These are phyloP conservation scores for Candida qinlingensis DNA, from an alignment of 805 yeast species.

Conservation along the genomic window DNA sequence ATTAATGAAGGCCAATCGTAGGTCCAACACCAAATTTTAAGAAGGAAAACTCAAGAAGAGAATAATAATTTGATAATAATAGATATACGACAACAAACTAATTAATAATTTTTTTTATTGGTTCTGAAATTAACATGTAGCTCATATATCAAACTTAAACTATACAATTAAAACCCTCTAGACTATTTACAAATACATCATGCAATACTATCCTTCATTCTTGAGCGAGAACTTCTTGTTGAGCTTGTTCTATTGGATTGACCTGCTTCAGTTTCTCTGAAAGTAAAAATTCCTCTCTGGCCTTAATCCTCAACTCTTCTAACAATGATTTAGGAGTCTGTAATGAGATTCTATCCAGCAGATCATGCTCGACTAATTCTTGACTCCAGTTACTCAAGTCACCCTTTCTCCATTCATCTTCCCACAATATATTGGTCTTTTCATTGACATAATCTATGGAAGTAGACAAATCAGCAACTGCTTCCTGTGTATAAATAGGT, in stretches of 20 bases:
- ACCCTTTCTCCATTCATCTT: constrained; percentile 82
- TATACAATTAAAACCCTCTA: background rate
- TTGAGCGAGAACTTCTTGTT: background rate
- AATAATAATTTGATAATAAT: too few relatives aligned
- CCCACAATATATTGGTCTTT: constrained; percentile 63
- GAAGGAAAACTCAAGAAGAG: background rate
- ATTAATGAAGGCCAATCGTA: too few relatives aligned
- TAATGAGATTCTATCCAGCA: constrained; percentile 47
- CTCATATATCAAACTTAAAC: too few relatives aligned
- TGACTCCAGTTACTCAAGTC: constrained; percentile 66
- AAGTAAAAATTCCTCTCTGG: constrained; percentile 22
- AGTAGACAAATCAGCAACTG: constrained; percentile 76
- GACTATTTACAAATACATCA: background rate
- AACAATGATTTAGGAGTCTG: constrained; percentile 65
- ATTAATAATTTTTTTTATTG: too few relatives aligned
- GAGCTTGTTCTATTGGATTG: background rate
- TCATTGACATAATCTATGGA: constrained; percentile 57
- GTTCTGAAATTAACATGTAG: too few relatives aligned
- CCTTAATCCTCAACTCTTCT: constrained; percentile 43
- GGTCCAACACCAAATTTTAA: background rate
- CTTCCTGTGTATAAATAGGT: constrained; percentile 87
- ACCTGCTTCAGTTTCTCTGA: background rate
- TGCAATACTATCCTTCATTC: background rate
- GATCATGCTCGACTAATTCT: constrained; percentile 54
- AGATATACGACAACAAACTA: background rate